Evolutionary conservation across 2,329 filamentous ascomycete genomes (phyloP), one percentile per base, ranked within the genome.

Genomic region (Pseudocercospora fijiensis): DNA sequence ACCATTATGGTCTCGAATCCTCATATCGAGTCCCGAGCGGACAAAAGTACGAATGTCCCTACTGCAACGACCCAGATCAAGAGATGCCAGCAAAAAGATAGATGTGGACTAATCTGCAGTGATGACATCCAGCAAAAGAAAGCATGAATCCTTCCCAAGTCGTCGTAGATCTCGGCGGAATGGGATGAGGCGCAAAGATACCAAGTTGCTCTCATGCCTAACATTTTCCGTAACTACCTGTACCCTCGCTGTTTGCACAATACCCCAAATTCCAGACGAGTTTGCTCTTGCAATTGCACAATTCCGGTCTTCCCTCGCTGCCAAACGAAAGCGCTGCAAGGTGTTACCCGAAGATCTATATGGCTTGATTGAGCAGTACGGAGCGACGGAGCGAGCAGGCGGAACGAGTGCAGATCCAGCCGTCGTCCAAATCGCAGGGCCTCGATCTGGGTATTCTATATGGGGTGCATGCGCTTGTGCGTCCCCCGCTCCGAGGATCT

Each of bases 331-430:
- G 18, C 18, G 24, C 26, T 24, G 47, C 11, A 24, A 24, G 47
- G 47, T 24, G 13, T n/a, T n/a, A 28, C 18, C 30, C 41, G 47
- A 6, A 22, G 53, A 24, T 16, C 53, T 57, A 33, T n/a, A n/a
- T n/a, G n/a, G 22, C 53, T 20, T 8, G 28, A 27, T 57, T 24
- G 11, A 18, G 55, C 22, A 28, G 28, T 13, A 11, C 27, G 57
- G 37, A 41, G 10, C 49, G 27, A 56, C 59, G 58, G 30, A 43
- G 52, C 52, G 41, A 24, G 27, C 60, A 37, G 30, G 33, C 59
- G 59, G 63, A 65, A 57, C 63, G 63, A 52, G 24, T 52, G 49
- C n/a, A 52, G 49, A 52, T 52, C 49, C n/a, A 52, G 20, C 49
- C 49, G 24, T 16, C 49, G 8, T 51, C 24, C 27, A n/a, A 24